A percentile compares a stretch with the other conserved stretches of the same genome.
These are phyloP conservation scores for Dryas octopetala DNA, from an alignment of 306 rosid genomes.

Conservation along the genomic window DNA sequence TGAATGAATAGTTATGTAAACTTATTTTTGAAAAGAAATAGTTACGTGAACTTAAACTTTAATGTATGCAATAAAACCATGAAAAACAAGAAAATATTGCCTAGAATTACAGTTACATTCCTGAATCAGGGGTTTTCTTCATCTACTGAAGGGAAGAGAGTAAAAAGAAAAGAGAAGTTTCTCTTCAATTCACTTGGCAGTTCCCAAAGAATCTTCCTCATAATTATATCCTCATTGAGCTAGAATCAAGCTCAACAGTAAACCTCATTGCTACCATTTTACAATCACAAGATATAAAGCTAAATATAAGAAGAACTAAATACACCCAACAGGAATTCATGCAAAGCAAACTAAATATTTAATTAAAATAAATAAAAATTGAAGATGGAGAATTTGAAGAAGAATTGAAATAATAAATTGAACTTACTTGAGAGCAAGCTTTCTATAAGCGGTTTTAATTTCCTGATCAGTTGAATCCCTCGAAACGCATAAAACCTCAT, in stretches of 20 bases:
- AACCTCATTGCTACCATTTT: background rate
- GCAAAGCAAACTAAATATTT: background rate
- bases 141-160: background rate
- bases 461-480: constrained; percentile 86
- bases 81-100: background rate
- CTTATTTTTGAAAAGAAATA: background rate
- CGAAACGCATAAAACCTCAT: constrained; percentile 75
- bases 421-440: constrained; percentile 91
- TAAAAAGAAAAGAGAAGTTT: too few species aligned
- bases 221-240: constrained; percentile 5
- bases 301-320: background rate
- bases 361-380: constrained; percentile 13
- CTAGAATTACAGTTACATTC: background rate
- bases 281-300: constrained; percentile 11
- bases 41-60: background rate
- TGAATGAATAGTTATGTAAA: background rate
- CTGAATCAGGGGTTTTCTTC: too few species aligned
- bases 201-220: background rate
- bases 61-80: background rate
- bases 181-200: too few species aligned
- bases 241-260: background rate
- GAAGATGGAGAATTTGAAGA: background rate
- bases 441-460: constrained; percentile 88
- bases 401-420: background rate
- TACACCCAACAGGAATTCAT: background rate